Percentiles rank a stretch among this genome's conserved stretches.
Evolutionary conservation across 305 asterid species (phyloP).

Genomic region (Fraxinus greggii): DNA sequence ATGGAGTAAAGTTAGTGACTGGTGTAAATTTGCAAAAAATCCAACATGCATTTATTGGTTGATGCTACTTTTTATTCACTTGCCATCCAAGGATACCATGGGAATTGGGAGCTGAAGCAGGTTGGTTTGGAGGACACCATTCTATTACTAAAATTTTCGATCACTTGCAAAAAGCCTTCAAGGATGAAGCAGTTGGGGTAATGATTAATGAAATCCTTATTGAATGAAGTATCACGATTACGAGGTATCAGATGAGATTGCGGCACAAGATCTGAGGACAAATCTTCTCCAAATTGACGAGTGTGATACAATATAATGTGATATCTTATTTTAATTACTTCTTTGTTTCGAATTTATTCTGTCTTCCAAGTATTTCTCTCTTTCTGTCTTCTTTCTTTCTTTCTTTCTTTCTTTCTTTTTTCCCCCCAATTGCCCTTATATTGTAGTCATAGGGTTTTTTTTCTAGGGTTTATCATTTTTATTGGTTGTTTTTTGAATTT

Average conservation of each 20-base stretch:
- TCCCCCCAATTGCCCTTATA: too few relatives aligned
- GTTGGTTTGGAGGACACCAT: not conserved
- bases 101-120: not conserved
- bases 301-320: not conserved
- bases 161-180: not conserved
- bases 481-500: too few relatives aligned
- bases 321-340: not conserved
- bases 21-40: not conserved
- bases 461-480: too few relatives aligned
- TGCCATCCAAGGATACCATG: not conserved
- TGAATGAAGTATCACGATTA: too few relatives aligned
- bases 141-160: not conserved
- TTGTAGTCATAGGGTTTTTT: too few relatives aligned
- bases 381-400: too few relatives aligned
- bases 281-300: not conserved
- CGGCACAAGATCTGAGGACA: not conserved
- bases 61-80: not conserved
- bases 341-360: not conserved
- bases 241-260: not conserved
- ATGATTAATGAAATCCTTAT: too few relatives aligned
- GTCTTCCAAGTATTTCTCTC: not conserved
- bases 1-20: not conserved
- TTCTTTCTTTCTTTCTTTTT: too few relatives aligned
- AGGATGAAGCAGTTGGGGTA: not conserved
- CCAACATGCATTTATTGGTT: not conserved